Evolutionary conservation across 2,329 filamentous ascomycete genomes (phyloP).

Genomic region (Canariomyces notabilis): DNA sequence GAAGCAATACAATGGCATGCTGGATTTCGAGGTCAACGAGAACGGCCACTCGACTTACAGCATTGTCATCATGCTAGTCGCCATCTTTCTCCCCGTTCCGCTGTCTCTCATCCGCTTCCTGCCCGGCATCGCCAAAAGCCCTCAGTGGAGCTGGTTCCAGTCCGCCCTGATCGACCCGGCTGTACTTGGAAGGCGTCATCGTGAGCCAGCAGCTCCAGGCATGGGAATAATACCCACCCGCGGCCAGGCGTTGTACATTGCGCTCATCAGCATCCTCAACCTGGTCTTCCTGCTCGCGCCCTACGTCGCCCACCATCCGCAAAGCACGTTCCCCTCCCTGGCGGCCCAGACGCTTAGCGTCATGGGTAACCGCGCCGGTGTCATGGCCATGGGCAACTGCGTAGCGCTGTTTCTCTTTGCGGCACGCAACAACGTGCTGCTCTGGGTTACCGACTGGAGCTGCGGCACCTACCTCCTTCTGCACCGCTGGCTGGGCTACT

Average conservation of each 20-base stretch:
- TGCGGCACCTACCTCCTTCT: slow-evolving; percentile 34
- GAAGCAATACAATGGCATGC: slow-evolving; percentile 46
- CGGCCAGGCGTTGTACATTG: slow-evolving; percentile 33
- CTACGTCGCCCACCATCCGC: slow-evolving; percentile 28
- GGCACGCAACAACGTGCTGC: slow-evolving; percentile 33
- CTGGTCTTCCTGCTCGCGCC: slow-evolving; percentile 31
- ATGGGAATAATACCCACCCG: slow-evolving; percentile 31
- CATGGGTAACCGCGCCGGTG: slow-evolving; percentile 28
- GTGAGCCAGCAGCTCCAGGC: slow-evolving; percentile 27
- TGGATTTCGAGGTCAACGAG: slow-evolving; percentile 47
- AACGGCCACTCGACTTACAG: slow-evolving; percentile 25
- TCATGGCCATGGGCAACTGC: slow-evolving; percentile 32
- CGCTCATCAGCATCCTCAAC: slow-evolving; percentile 32
- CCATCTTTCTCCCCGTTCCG: slow-evolving; percentile 23
- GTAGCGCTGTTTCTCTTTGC: slow-evolving; percentile 32
- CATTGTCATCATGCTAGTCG: slow-evolving; percentile 28
- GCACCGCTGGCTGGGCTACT: slow-evolving; percentile 33
- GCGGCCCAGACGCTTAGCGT: slow-evolving; percentile 18
- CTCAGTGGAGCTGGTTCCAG: slow-evolving; percentile 27
- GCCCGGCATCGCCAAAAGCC: slow-evolving; percentile 25
- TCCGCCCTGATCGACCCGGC: slow-evolving; percentile 31
- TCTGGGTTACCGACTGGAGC: slow-evolving; percentile 35
- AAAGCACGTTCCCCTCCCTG: slow-evolving; percentile 25
- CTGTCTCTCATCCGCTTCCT: slow-evolving; percentile 34
- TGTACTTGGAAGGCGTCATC: slow-evolving; percentile 29